Percentiles rank a stretch among this genome's conserved stretches.
phyloP scores from a whole-genome alignment of 2,329 filamentous ascomycete genomes.

The Cladosporium colombiae region DNA sequence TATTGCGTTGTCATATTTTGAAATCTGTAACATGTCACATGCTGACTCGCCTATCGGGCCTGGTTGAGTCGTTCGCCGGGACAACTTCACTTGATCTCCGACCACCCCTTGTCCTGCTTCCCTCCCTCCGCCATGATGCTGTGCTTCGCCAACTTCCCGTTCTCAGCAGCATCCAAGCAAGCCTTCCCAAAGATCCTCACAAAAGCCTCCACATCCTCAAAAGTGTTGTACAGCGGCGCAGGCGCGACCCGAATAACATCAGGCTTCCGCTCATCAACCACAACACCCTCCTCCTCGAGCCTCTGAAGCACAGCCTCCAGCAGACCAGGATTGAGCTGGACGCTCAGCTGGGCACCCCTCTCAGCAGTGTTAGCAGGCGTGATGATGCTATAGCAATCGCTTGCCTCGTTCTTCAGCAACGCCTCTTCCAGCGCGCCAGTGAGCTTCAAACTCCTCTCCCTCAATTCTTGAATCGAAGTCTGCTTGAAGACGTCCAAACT shows the following conservation, averaged over 20 bases:
- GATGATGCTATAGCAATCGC: constrained; percentile 34
- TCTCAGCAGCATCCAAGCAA: constrained; percentile 13
- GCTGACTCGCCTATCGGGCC: too few relatives aligned
- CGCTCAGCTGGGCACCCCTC: constrained; percentile 63
- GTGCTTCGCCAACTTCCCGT: constrained; percentile 1
- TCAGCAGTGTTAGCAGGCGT: constrained; percentile 25
- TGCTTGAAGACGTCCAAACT: constrained; percentile 73
- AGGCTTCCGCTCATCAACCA: constrained; percentile 82
- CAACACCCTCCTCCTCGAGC: constrained; percentile 67
- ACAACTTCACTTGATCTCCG: constrained; percentile 17
- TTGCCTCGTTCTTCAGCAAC: constrained; percentile 40
- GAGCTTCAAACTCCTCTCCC: constrained; percentile 69
- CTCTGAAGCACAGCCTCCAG: constrained; percentile 66
- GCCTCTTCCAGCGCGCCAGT: constrained; percentile 77
- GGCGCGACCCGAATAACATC: constrained; percentile 83
- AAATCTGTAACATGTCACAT: neutral
- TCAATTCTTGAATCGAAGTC: constrained; percentile 68
- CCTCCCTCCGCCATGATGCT: constrained; percentile 14
- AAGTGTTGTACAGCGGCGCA: constrained; percentile 80
- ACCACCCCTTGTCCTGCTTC: constrained; percentile 17
- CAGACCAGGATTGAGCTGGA: constrained; percentile 67
- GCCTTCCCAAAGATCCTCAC: constrained; percentile 55
- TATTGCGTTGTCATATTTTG: neutral
- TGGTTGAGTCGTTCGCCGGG: too few relatives aligned
- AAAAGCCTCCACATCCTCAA: constrained; percentile 69